Evolutionary conservation across 768 basidiomycete species (phyloP).

Genomic region (Coprinopsis sp.): DNA sequence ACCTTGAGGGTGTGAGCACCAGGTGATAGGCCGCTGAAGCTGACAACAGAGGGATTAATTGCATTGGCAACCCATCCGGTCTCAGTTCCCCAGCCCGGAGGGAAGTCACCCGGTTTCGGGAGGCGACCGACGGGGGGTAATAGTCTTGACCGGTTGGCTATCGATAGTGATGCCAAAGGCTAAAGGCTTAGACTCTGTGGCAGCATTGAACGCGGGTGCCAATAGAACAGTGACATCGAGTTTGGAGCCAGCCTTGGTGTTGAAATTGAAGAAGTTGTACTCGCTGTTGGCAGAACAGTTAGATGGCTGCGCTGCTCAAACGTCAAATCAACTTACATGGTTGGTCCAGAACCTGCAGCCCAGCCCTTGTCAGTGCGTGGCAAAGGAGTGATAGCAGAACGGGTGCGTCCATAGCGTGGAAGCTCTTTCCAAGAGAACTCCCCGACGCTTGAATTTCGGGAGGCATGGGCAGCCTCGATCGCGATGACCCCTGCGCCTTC

Average conservation of each 20-base stretch:
- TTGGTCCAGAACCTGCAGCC: conserved; percentile 58
- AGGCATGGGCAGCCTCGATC: conserved; percentile 61
- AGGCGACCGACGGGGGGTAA: conserved; percentile 41
- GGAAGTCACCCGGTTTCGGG: conserved; percentile 40
- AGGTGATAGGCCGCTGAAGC: conserved; percentile 36
- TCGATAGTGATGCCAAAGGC: conserved; percentile 51
- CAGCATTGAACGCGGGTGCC: conserved; percentile 50
- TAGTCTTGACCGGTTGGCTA: conserved; percentile 33
- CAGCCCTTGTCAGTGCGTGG: conserved; percentile 52
- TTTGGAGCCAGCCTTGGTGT: conserved; percentile 38
- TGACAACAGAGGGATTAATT: conserved; percentile 38
- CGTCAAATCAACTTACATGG: conserved; percentile 35
- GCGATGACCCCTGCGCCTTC: conserved; percentile 60
- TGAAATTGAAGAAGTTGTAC: conserved; percentile 65
- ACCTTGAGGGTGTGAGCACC: conserved; percentile 61
- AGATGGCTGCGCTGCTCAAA: neutral
- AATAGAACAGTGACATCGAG: conserved; percentile 44
- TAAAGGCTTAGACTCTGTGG: conserved; percentile 45
- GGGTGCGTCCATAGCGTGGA: conserved; percentile 54
- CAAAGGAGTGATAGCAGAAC: conserved; percentile 59
- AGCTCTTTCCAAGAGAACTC: conserved; percentile 57
- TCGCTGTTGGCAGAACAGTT: conserved; percentile 26
- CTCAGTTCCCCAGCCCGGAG: conserved; percentile 40
- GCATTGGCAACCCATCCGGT: conserved; percentile 53
- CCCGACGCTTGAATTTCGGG: conserved; percentile 41